Evolutionary conservation across 2,329 filamentous ascomycete species (phyloP).

Genomic region (Pyricularia pennisetigena): DNA sequence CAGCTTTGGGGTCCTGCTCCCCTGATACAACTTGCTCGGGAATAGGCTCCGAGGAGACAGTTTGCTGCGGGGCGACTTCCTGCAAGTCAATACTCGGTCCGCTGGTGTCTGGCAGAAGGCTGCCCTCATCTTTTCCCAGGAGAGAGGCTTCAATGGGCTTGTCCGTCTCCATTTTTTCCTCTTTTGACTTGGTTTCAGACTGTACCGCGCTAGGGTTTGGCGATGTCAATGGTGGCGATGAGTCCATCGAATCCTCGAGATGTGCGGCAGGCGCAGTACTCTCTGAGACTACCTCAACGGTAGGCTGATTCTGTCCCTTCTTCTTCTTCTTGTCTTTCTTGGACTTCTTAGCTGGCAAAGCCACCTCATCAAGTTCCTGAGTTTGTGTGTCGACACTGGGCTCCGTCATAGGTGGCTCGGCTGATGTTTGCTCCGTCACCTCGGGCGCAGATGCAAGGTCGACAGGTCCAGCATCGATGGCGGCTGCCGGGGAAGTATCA

Average conservation of each 20-base stretch:
- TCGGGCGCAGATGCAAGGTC: not conserved
- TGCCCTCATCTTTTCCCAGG: not conserved
- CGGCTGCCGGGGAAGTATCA: not conserved
- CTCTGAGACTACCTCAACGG: not conserved
- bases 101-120: not conserved
- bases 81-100: not conserved
- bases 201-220: not conserved
- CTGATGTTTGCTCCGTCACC: not conserved
- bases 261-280: not conserved
- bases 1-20: not conserved
- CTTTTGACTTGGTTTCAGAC: not conserved
- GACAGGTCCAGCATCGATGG: not conserved
- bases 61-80: not conserved
- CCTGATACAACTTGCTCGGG: not conserved
- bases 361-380: not conserved
- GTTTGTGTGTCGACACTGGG: not conserved
- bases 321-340: conserved; percentile 12
- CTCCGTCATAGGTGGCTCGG: not conserved
- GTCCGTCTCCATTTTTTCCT: not conserved
- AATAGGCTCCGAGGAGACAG: not conserved
- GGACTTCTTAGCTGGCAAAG: not conserved
- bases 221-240: not conserved
- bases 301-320: conserved; percentile 6
- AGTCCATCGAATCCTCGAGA: not conserved
- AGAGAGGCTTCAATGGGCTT: not conserved